A percentile compares a stretch with the other conserved stretches of the same genome.
Conservation (phyloP, 192 early-diverging fungal genomes). For the Tieghemiomyces parasiticus region DNA sequence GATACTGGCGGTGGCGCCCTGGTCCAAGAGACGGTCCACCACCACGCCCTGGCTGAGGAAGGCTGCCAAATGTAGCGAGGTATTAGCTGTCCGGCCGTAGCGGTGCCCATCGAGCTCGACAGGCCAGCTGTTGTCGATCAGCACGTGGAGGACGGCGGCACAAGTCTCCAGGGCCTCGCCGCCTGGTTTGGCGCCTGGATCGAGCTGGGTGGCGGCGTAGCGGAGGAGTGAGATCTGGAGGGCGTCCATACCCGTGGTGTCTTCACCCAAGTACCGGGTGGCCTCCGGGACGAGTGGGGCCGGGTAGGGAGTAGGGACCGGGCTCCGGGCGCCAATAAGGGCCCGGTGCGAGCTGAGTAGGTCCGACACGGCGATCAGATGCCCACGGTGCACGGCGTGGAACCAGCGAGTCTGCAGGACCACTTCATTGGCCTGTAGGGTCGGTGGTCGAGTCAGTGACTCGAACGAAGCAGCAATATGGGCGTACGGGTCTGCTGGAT, state of each 20-base stretch:
- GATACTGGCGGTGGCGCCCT: conserved; percentile 30
- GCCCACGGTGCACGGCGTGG: conserved; percentile 30
- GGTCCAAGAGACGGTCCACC: conserved; percentile 27
- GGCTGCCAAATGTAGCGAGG: conserved; percentile 31
- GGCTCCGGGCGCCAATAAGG: conserved; percentile 28
- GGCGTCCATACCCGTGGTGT: conserved; percentile 35
- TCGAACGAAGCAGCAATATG: conserved; percentile 1
- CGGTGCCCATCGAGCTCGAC: conserved; percentile 32
- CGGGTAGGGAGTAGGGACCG: conserved; percentile 30
- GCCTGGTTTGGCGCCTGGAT: conserved; percentile 24
- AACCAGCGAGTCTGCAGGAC: conserved; percentile 29
- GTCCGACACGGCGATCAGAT: conserved; percentile 28
- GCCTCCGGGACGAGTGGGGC: conserved; percentile 28
- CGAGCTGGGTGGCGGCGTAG: conserved; percentile 25
- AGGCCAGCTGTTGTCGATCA: conserved; percentile 29
- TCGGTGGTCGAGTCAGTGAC: not conserved
- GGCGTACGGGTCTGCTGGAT: not conserved
- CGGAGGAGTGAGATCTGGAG: conserved; percentile 35
- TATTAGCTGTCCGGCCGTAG: conserved; percentile 30
- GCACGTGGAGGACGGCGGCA: conserved; percentile 27
- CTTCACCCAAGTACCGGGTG: conserved; percentile 29
- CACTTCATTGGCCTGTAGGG: not conserved
- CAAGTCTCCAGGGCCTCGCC: conserved; percentile 28
- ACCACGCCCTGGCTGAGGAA: conserved; percentile 32
- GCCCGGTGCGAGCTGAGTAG: conserved; percentile 29